Conservation (phyloP, 768 basidiomycete genomes). For the Dendrothele bispora region DNA sequence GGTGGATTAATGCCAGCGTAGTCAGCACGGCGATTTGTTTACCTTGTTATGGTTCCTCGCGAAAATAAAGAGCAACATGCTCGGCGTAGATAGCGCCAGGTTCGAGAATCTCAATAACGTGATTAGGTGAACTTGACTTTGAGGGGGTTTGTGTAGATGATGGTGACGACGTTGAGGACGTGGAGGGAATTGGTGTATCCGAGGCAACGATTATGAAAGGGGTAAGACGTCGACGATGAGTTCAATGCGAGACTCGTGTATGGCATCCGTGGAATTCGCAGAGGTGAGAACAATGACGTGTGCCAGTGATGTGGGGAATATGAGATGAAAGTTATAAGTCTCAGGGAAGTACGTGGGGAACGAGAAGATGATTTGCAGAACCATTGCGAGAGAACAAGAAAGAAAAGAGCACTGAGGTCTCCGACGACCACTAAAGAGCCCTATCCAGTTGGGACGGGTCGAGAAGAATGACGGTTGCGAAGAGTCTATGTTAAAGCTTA, state of each 20-base stretch:
- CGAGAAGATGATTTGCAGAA: no score
- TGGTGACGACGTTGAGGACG: constrained; percentile 7
- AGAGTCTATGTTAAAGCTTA: no score
- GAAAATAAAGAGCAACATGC: constrained; percentile 64
- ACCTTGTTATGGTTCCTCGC: constrained; percentile 62
- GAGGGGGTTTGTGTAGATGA: constrained; percentile 3
- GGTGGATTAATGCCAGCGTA: constrained; percentile 83
- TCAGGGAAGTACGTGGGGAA: no score
- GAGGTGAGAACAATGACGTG: constrained; percentile 79
- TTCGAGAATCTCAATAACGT: constrained; percentile 63
- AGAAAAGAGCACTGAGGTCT: no score
- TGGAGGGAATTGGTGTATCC: constrained; percentile 12
- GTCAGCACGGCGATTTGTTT: constrained; percentile 67
- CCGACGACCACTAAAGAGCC: no score
- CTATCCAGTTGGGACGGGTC: no score
- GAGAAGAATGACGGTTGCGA: no score
- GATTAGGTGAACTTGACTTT: no score
- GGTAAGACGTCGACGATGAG: constrained; percentile 65
- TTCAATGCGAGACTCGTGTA: constrained; percentile 53
- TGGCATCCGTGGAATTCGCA: constrained; percentile 57
- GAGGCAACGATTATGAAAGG: constrained; percentile 61
- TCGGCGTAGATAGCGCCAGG: constrained; percentile 79
- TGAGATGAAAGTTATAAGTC: no score
- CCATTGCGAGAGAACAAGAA: no score
- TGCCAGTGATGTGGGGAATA: no score